Evolutionary conservation across 805 yeast genomes (phyloP), one percentile per base, ranked within the genome.

Genomic region (Barnettozyma wickerhamii): DNA sequence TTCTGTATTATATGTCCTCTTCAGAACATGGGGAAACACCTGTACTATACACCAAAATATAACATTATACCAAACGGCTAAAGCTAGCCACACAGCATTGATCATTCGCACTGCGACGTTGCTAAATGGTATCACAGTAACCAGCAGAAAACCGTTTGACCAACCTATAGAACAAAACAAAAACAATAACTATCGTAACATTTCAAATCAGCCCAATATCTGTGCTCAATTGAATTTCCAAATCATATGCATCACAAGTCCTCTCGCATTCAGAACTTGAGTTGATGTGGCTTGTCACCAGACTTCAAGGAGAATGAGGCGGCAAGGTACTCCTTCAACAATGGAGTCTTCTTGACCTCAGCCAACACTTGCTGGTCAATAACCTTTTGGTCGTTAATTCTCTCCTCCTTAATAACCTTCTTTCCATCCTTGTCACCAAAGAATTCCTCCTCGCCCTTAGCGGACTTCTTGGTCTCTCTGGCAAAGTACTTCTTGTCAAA

Each of bases 211-310:
- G 7, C 33, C 15, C 33, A 15, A 7, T 30, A 10, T 35, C 23
- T 19, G 19, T 18, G 15, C 27, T 19, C 21, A 13, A 5, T 13
- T 26, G n/a, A 14, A 30, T 10, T 13, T n/a, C 20, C 13, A 30
- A 23, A 18, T 15, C 15, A 35, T n/a, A 29, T 23, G 20, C 27
- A 29, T 14, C 19, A 5, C 6, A 28, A 19, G 15, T 18, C 20
- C 9, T 12, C 13, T 9, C 23, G 18, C 21, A 15, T 26, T 84
- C 89, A 91, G 75, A 93, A 91, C 79, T 86, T 88, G 84, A 93
- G 86, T 70, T 85, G 81, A 75, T 91, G 98, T 66, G 98, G 99
- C 74, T 77, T 88, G 81, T 91, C 99, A 74, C 98, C 98, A 75
- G 78, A 81, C 85, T 88, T 90, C 75, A 93, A 83, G 60, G 96